These are phyloP conservation scores for Penicillium salamii DNA, from an alignment of 495 filamentous ascomycete species.

Conservation along the genomic window DNA sequence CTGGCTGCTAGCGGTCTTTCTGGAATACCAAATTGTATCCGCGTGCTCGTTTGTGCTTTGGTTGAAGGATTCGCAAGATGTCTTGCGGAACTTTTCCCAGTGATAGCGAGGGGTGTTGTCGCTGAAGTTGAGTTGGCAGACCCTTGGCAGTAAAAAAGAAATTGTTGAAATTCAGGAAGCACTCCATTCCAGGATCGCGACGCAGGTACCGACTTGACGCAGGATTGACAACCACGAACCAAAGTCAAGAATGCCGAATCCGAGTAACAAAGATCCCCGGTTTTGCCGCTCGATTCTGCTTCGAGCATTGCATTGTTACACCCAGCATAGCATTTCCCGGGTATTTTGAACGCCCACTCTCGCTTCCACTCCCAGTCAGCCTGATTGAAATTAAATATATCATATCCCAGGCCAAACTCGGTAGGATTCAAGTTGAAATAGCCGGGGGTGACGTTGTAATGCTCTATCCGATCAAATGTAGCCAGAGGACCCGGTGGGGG, in stretches of 20 bases:
- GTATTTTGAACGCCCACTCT: not conserved
- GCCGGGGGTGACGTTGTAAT: slow-evolving; percentile 7
- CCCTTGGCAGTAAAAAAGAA: slow-evolving; percentile 9
- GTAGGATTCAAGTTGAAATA: slow-evolving; percentile 11
- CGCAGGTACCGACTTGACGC: not conserved
- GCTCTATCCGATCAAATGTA: no score
- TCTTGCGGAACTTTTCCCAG: not conserved
- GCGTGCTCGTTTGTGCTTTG: not conserved
- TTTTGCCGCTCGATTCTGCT: slow-evolving; percentile 10
- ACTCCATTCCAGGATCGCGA: not conserved
- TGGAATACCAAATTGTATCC: no score
- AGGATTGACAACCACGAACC: not conserved
- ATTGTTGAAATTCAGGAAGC: slow-evolving; percentile 12
- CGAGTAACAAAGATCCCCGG: not conserved
- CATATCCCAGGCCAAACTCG: slow-evolving; percentile 9
- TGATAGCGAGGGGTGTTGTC: no score
- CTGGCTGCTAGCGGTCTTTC: no score
- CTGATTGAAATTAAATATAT: slow-evolving; percentile 6
- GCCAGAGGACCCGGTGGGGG: not conserved
- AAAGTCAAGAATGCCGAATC: slow-evolving; percentile 2
- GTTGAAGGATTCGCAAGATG: not conserved
- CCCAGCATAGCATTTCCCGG: slow-evolving; percentile 7
- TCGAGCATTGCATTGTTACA: slow-evolving; percentile 11
- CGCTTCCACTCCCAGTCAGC: not conserved
- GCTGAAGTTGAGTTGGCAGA: not conserved